Percentiles rank a stretch among this genome's conserved stretches.
Conservation (phyloP, 139 green algal species). For the Haematococcus sp. region DNA sequence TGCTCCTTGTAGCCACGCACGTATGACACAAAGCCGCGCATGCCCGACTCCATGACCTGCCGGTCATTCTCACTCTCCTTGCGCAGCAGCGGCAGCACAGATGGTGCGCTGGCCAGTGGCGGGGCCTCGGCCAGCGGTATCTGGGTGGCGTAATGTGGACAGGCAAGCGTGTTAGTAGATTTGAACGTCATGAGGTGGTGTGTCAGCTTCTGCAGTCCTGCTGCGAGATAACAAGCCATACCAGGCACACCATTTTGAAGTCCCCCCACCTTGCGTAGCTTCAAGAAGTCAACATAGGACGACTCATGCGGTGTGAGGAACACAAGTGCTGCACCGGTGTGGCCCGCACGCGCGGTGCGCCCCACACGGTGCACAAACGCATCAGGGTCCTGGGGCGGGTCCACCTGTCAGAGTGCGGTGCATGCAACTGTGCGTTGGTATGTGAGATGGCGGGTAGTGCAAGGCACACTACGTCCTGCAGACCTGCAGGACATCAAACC, state of each 20-base stretch:
- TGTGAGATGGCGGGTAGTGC: no score
- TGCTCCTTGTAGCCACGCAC: constrained; percentile 98
- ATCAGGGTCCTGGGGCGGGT: constrained; percentile 77
- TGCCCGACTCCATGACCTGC: constrained; percentile 89
- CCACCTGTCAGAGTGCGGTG: neutral
- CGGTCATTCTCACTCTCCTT: neutral
- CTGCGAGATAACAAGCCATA: neutral
- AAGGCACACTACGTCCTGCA: no score
- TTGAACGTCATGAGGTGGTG: no score
- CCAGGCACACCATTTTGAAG: neutral
- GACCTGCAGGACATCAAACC: no score
- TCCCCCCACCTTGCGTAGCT: constrained; percentile 56
- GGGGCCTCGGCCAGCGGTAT: constrained; percentile 32
- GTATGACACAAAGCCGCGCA: constrained; percentile 90
- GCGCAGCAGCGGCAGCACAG: neutral
- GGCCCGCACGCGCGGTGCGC: constrained; percentile 90
- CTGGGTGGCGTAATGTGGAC: constrained; percentile 20
- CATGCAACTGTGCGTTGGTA: no score
- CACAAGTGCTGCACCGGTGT: constrained; percentile 68
- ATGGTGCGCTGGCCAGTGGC: neutral
- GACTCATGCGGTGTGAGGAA: constrained; percentile 77
- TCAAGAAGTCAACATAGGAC: constrained; percentile 88
- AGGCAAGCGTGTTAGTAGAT: no score
- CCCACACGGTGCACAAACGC: constrained; percentile 77
- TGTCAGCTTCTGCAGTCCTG: no score